Percentiles rank a stretch among this genome's conserved stretches.
Evolutionary conservation across 1,284 basidiomycete species (phyloP).

Genomic region (Hymenochaete sp.): DNA sequence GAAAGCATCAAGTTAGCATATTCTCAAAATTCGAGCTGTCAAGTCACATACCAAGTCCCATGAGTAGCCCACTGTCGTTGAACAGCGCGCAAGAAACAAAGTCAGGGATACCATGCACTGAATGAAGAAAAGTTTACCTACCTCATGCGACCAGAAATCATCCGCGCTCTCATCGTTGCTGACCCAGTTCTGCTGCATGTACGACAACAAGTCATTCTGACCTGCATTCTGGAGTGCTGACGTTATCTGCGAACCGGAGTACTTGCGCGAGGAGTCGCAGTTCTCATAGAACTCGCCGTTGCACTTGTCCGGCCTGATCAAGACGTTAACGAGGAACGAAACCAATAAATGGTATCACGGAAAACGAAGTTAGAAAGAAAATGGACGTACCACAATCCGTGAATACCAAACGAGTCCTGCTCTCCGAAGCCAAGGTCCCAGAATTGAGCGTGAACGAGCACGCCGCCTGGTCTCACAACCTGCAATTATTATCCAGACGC

Average conservation of each 20-base stretch:
- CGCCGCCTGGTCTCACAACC: conserved; percentile 19
- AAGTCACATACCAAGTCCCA: conserved; percentile 14
- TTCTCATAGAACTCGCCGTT: conserved; percentile 19
- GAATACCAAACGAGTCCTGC: conserved; percentile 19
- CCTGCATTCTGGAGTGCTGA: conserved; percentile 12
- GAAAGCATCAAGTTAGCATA: not conserved
- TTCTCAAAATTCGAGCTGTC: not conserved
- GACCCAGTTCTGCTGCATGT: conserved; percentile 19
- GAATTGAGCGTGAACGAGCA: conserved; percentile 19
- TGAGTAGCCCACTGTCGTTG: conserved; percentile 13
- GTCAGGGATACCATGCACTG: not conserved
- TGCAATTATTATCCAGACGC: not conserved
- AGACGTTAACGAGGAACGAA: not conserved
- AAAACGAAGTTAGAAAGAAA: no score
- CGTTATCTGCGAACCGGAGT: conserved; percentile 17
- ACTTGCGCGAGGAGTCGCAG: conserved; percentile 17
- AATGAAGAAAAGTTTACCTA: not conserved
- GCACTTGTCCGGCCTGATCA: conserved; percentile 19
- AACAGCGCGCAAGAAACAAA: not conserved
- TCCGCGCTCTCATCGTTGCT: conserved; percentile 18
- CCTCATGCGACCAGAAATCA: conserved; percentile 20
- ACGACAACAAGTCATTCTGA: conserved; percentile 10
- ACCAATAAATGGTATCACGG: not conserved
- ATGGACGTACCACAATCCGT: conserved; percentile 17
- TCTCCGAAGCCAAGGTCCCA: conserved; percentile 19